Evolutionary conservation across 2,329 filamentous ascomycete genomes (phyloP), one percentile per base, ranked within the genome.

Genomic region (Alternaria ethzedia): DNA sequence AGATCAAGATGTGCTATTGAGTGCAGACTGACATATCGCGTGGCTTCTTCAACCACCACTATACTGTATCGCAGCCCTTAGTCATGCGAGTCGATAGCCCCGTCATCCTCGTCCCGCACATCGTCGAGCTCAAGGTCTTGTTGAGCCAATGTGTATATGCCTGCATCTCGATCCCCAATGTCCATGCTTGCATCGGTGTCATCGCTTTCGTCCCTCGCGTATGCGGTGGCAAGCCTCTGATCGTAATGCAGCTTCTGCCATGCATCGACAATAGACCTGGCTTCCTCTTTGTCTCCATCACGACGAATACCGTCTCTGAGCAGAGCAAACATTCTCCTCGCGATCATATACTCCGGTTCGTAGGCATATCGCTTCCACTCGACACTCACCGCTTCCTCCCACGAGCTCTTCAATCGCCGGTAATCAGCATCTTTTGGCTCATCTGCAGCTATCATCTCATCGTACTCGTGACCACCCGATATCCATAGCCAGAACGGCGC

Each of bases 361-460:
- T 74, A 76, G 1, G 75, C 74, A 23, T 70, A 70, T 2, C 59
- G 54, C 20, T 64, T 8, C 49, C 69, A 78, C 6, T 68, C 67
- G 3, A 47, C 10, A 32, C 70, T 71, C 5, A 70, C 73, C 10
- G 64, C 56, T 2, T 71, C 15, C 5, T 41, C 30, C 50, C 50
- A 54, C 13, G 13, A 41, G 23, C 13, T 54, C 30, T 41, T 17
- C 30, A 41, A 63, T 9, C 76, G 76, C 13, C 75, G 36, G 55
- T 71, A 2, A 1, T 59, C 32, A 23, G 58, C 2, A 23, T 63
- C 1, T 12, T 4, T 2, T 63, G 67, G 20, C 50, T 45, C 7
- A 54, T 47, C 6, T 1, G 50, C 32, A 25, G 73, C 54, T 17
- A 73, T 65, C n/a, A 66, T 66, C 15, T 72, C 67, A 13, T 72